phyloP scores from a whole-genome alignment of 2,329 filamentous ascomycete genomes.

The Colletotrichum sp. region DNA sequence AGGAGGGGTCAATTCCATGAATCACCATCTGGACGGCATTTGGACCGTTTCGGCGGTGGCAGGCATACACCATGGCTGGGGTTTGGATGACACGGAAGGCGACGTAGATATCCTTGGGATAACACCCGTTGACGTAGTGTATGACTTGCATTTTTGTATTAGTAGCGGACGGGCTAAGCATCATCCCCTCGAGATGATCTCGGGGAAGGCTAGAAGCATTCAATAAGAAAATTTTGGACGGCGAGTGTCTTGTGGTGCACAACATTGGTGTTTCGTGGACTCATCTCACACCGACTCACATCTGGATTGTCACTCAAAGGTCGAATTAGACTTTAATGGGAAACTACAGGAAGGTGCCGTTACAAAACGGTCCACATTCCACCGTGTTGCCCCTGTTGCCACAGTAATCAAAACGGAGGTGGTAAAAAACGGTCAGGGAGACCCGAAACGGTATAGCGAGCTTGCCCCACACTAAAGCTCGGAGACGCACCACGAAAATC shows the following conservation, averaged over 20 bases:
- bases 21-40: constrained; percentile 4
- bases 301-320: neutral
- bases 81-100: neutral
- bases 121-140: neutral
- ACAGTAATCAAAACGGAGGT: neutral
- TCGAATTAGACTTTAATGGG: neutral
- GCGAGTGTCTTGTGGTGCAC: neutral
- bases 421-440: neutral
- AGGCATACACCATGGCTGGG: neutral
- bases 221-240: neutral
- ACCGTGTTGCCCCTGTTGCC: neutral
- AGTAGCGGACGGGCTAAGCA: neutral
- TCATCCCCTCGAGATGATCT: neutral
- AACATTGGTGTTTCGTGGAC: neutral
- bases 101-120: neutral
- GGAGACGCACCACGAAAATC: constrained; percentile 22
- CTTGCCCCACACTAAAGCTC: constrained; percentile 8
- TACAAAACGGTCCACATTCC: neutral
- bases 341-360: neutral
- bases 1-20: neutral
- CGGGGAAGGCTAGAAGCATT: neutral
- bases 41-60: constrained; percentile 3
- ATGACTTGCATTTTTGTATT: neutral
- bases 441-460: constrained; percentile 1
- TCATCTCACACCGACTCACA: neutral